Percentiles rank a stretch among this genome's conserved stretches.
Evolutionary conservation across 768 basidiomycete genomes (phyloP).

Genomic region (Termitomyces sp.): DNA sequence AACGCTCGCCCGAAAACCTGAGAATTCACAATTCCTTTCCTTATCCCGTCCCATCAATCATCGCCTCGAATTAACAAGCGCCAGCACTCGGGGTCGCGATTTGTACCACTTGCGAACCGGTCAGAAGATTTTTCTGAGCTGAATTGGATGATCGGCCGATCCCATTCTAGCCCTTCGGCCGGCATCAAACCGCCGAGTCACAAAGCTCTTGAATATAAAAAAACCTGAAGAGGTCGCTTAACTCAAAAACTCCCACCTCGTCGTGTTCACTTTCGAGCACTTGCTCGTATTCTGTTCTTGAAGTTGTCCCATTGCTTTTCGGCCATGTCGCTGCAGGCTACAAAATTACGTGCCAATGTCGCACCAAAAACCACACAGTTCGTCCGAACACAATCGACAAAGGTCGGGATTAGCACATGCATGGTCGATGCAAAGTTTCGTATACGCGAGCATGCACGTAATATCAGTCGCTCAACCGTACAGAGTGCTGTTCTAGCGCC

Average conservation of each 20-base stretch:
- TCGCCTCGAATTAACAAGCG: no score
- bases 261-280: conserved; percentile 1
- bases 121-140: not conserved
- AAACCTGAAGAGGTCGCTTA: conserved; percentile 1
- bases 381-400: conserved; percentile 46
- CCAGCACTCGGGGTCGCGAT: not conserved
- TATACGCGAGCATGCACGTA: conserved; percentile 71
- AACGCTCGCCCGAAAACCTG: no score
- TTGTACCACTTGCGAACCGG: not conserved
- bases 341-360: conserved; percentile 37
- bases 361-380: conserved; percentile 29
- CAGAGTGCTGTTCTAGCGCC: conserved; percentile 59
- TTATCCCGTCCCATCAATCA: no score
- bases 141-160: conserved; percentile 4
- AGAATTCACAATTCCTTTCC: no score
- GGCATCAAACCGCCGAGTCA: conserved; percentile 9
- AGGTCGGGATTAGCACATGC: conserved; percentile 33
- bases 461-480: conserved; percentile 64
- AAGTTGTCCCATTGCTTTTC: conserved; percentile 4
- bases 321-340: conserved; percentile 37
- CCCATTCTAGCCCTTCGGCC: conserved; percentile 4
- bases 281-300: conserved; percentile 1
- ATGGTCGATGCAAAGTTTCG: conserved; percentile 79
- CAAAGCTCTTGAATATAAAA: conserved; percentile 6
- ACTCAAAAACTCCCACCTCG: conserved; percentile 1